Base-by-base conservation (phyloP, 1,284 basidiomycete genomes). In the Flammula alnicola region DNA sequence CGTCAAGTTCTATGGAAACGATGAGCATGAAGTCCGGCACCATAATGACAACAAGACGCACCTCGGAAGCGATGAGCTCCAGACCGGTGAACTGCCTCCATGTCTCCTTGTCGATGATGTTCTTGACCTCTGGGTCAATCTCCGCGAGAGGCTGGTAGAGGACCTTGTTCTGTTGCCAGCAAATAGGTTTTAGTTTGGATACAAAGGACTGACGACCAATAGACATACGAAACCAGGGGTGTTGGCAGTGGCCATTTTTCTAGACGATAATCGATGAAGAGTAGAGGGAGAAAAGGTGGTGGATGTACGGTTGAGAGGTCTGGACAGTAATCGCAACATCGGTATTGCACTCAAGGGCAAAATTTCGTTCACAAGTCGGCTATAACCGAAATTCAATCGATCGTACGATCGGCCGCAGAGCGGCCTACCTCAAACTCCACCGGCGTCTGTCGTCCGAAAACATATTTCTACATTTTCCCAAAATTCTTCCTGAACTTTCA, bases 21-120 rank as follows among this genome's bases (percentile, higher is more conserved):
- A 8, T 49, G 22, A 45, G 32, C 14, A 20, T 31, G 5, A 22
- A 4, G 14, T n/a, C 19, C 23, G 5, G 9, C 17, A 5, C 23
- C 30, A 20, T 19, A 31, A 23, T 16, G 12, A 26, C 32, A 56
- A 42, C 22, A 37, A 37, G 41, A 52, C 74, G 53, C 47, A 90
- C 90, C 84, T 96, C 93, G 49, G 93, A 95, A 42, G 93, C 93
- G 64, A 96, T 96, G 66, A 96, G 87, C 76, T 99, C 97, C 57
- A 99, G 87, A 55, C 97, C 97, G 45, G 93, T 93, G 75, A 92
- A 98, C 80, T 98, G 96, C 64, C 95, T 79, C 93, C 94, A 98
- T 73, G 93, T 96, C 82, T 99, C 96, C 80, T 97, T 93, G 79
- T 99, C 95, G 76, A 99, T 93, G 80, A 99, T 92, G 72, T 94